Conservation (phyloP, 2,329 filamentous ascomycete genomes). For the Cladosporium sp. region DNA sequence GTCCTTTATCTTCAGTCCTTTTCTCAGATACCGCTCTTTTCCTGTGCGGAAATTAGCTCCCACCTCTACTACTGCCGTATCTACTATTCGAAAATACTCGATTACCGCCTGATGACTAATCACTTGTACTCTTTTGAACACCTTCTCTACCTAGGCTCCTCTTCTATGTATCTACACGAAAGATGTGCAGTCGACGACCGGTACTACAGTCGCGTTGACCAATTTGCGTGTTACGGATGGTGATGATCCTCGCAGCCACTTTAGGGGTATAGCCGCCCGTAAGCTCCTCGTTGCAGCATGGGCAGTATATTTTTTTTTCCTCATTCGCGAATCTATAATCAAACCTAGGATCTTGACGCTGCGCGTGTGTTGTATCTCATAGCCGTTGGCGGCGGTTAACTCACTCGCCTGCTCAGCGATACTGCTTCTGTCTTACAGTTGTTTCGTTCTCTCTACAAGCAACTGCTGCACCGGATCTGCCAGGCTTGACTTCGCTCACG, state of each 20-base stretch:
- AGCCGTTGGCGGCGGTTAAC: background rate
- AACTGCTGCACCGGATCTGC: too few relatives aligned
- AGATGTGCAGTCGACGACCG: background rate
- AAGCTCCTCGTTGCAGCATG: background rate
- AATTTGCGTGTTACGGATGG: background rate
- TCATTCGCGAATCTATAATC: background rate
- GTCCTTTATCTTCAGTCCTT: background rate
- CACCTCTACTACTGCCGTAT: background rate
- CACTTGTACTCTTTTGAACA: background rate
- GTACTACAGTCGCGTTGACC: background rate
- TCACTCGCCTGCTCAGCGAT: background rate
- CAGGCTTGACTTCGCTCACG: too few relatives aligned
- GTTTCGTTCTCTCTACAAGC: too few relatives aligned
- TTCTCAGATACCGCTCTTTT: background rate
- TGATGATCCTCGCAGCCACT: background rate
- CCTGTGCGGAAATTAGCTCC: background rate
- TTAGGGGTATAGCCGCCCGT: background rate
- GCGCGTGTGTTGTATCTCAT: background rate
- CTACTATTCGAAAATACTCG: background rate
- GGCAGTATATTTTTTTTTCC: background rate
- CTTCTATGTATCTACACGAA: background rate
- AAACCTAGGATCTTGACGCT: background rate
- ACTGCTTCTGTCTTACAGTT: too few relatives aligned
- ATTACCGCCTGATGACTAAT: background rate
- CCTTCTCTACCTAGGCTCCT: background rate